Evolutionary conservation across 805 yeast genomes (phyloP).

Genomic region (Zygoascus flipseniorum): DNA sequence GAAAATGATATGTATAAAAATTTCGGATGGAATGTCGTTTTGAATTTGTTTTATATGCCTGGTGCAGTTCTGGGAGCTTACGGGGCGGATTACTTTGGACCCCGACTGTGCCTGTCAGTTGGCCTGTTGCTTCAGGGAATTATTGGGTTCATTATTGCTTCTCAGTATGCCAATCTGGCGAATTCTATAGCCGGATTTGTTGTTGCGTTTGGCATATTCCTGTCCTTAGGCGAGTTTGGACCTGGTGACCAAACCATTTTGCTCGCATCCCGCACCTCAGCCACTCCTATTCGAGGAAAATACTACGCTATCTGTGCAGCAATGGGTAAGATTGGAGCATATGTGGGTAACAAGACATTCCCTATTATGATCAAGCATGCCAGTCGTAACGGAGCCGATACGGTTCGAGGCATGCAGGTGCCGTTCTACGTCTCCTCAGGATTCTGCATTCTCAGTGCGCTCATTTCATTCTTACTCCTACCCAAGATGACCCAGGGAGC

Average conservation of each 20-base stretch:
- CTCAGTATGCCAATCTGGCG: conserved; percentile 45
- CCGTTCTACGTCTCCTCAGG: conserved; percentile 78
- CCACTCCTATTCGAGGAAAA: conserved; percentile 82
- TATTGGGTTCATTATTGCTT: conserved; percentile 79
- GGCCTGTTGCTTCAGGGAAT: conserved; percentile 70
- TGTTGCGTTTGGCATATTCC: conserved; percentile 79
- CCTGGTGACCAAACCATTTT: conserved; percentile 89
- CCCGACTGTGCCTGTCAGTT: conserved; percentile 59
- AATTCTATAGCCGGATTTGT: conserved; percentile 66
- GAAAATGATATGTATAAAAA: conserved; percentile 47
- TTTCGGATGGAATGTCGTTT: conserved; percentile 87
- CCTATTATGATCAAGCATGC: conserved; percentile 59
- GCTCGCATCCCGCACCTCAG: conserved; percentile 74
- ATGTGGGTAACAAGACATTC: conserved; percentile 80
- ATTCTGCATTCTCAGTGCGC: conserved; percentile 61
- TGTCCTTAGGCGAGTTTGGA: conserved; percentile 83
- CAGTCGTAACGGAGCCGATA: conserved; percentile 33
- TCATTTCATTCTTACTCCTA: conserved; percentile 56
- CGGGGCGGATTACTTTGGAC: conserved; percentile 75
- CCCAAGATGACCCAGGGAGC: conserved; percentile 81
- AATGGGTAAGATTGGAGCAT: conserved; percentile 83
- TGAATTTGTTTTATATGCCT: conserved; percentile 82
- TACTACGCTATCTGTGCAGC: conserved; percentile 90
- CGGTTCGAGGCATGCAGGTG: conserved; percentile 51
- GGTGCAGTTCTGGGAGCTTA: conserved; percentile 84